phyloP scores from a whole-genome alignment of 805 yeast species.

The Diddensiella santjacobensis region DNA sequence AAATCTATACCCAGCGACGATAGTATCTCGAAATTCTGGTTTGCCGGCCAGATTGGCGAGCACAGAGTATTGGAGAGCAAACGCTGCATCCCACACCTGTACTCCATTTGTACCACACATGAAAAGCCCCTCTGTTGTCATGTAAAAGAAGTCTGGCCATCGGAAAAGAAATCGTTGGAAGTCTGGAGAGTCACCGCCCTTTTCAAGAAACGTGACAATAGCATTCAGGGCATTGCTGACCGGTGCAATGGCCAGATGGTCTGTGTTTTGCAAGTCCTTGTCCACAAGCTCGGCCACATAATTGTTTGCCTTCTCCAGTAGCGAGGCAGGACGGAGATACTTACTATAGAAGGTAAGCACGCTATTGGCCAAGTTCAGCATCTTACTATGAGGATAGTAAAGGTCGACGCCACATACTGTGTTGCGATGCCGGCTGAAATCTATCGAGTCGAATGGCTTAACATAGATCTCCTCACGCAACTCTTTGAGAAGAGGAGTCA shows the following conservation, averaged over 20 bases:
- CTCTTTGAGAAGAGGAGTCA: constrained; percentile 59
- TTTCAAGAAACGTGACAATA: constrained; percentile 63
- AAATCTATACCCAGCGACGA: constrained; percentile 66
- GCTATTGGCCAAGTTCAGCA: constrained; percentile 61
- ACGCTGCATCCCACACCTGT: constrained; percentile 96
- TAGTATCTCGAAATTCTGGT: constrained; percentile 60
- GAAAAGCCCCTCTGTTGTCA: constrained; percentile 87
- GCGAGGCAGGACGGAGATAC: constrained; percentile 71
- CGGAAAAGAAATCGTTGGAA: constrained; percentile 55
- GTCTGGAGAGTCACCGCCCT: constrained; percentile 62
- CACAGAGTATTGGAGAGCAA: constrained; percentile 78
- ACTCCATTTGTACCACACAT: constrained; percentile 97
- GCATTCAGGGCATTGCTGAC: constrained; percentile 83
- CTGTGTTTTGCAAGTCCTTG: constrained; percentile 76
- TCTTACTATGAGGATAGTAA: constrained; percentile 83
- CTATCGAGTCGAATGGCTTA: constrained; percentile 58
- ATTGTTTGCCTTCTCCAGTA: constrained; percentile 49
- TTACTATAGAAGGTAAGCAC: constrained; percentile 62
- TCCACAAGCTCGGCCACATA: constrained; percentile 59
- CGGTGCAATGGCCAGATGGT: constrained; percentile 85
- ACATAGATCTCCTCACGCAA: constrained; percentile 79
- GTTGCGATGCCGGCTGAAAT: constrained; percentile 70
- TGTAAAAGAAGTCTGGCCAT: constrained; percentile 72
- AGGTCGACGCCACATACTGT: constrained; percentile 87
- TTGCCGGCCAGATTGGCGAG: constrained; percentile 72